Conservation (phyloP, 495 filamentous ascomycete genomes). For the Annulohypoxylon bovei region DNA sequence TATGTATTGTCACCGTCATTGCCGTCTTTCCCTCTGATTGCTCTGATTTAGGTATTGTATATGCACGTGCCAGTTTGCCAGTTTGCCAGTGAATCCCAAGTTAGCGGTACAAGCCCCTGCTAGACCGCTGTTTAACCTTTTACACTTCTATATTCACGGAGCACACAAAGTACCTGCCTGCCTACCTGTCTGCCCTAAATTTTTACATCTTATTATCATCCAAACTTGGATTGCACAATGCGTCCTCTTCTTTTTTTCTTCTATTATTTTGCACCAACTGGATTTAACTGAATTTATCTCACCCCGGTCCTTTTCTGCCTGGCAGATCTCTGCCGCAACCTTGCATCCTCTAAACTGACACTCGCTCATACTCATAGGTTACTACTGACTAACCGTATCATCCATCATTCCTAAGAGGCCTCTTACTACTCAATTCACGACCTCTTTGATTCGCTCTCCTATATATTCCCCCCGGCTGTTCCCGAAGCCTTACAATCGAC, state of each 20-base stretch:
- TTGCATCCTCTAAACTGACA: not conserved
- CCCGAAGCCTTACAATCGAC: conserved; percentile 10
- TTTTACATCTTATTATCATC: not conserved
- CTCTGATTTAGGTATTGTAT: not conserved
- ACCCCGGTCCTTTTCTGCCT: conserved; percentile 1
- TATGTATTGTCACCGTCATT: not conserved
- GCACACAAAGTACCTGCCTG: not conserved
- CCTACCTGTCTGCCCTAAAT: too few relatives aligned
- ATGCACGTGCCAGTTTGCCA: conserved; percentile 5
- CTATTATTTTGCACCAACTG: not conserved
- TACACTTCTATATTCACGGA: not conserved
- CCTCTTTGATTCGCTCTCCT: conserved; percentile 14
- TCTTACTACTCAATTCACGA: not conserved
- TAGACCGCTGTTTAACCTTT: conserved; percentile 17
- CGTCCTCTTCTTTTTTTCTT: not conserved
- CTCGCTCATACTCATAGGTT: not conserved
- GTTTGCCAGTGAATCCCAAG: not conserved
- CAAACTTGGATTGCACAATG: not conserved
- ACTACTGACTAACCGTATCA: not conserved
- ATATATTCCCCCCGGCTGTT: conserved; percentile 7
- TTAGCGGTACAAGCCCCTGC: not conserved
- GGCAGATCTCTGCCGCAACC: conserved; percentile 1
- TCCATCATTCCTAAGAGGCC: not conserved
- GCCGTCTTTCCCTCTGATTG: not conserved
- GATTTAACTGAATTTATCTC: not conserved